Evolutionary conservation across 2,329 filamentous ascomycete species (phyloP).

Genomic region (Aspergillus glaucus): DNA sequence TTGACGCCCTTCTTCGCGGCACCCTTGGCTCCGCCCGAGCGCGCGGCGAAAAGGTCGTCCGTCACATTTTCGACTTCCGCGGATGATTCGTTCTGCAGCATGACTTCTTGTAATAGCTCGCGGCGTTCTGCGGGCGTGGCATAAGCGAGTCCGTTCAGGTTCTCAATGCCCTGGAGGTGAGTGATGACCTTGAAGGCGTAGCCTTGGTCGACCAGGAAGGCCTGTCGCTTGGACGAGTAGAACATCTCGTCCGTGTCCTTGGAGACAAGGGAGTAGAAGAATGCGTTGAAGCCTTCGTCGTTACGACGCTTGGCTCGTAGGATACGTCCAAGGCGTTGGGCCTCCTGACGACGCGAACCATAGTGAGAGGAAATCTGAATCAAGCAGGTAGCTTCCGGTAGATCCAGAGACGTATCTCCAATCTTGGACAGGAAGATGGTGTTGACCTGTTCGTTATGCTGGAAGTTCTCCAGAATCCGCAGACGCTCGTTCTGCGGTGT

Average conservation of each 20-base stretch:
- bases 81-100: conserved; percentile 76
- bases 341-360: conserved; percentile 92
- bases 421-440: conserved; percentile 97
- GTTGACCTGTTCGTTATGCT: conserved; percentile 82
- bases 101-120: conserved; percentile 80
- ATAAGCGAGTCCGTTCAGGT: conserved; percentile 74
- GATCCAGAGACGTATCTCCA: conserved; percentile 93
- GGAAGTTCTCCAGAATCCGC: conserved; percentile 86
- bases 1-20: conserved; percentile 56
- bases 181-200: conserved; percentile 99
- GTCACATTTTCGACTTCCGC: conserved; percentile 64
- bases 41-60: conserved; percentile 60
- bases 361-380: conserved; percentile 98
- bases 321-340: conserved; percentile 86
- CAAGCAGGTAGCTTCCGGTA: conserved; percentile 91
- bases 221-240: conserved; percentile 92
- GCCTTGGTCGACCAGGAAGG: conserved; percentile 94
- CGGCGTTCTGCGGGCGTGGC: conserved; percentile 71
- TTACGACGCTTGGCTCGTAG: conserved; percentile 91
- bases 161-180: conserved; percentile 82
- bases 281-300: conserved; percentile 97
- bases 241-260: conserved; percentile 98
- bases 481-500: conserved; percentile 82
- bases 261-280: conserved; percentile 95
- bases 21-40: conserved; percentile 37